Percentiles rank a stretch among this genome's conserved stretches.
phyloP scores from a whole-genome alignment of 345 rosid genomes.

The Cardamine chenopodiifolia region DNA sequence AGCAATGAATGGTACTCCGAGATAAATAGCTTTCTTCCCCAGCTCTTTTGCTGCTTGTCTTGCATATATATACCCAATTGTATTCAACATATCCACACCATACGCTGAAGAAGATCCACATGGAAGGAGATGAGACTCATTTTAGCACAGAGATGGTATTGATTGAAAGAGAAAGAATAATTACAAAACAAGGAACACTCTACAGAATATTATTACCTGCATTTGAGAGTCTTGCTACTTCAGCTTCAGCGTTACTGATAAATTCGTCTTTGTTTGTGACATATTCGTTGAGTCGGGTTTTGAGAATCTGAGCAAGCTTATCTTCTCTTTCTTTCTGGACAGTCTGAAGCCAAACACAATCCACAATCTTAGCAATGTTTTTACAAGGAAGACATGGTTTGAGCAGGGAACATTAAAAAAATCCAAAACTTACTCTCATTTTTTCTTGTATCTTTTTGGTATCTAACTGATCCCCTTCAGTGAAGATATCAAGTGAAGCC shows the following conservation, averaged over 20 bases:
- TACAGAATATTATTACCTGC: conserved; percentile 57
- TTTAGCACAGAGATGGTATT: not conserved
- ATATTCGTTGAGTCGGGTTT: conserved; percentile 73
- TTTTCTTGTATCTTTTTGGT: conserved; percentile 84
- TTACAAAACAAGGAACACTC: not conserved
- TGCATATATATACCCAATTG: conserved; percentile 83
- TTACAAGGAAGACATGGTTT: not conserved
- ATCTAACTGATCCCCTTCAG: conserved; percentile 85
- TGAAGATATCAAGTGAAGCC: conserved; percentile 91
- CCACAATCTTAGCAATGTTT: conserved; percentile 19
- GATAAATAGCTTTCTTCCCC: conserved; percentile 73
- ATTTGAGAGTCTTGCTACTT: conserved; percentile 76
- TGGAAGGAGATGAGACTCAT: not conserved
- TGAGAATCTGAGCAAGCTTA: conserved; percentile 71
- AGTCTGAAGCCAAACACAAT: conserved; percentile 51
- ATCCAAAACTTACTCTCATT: conserved; percentile 63
- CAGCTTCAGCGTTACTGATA: conserved; percentile 67
- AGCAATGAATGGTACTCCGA: conserved; percentile 88
- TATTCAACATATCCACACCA: conserved; percentile 91
- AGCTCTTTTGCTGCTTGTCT: conserved; percentile 96
- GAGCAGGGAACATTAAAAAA: not conserved
- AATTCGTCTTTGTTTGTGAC: conserved; percentile 82
- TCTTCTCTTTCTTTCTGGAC: conserved; percentile 98
- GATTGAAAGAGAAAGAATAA: not conserved
- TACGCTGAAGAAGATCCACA: conserved; percentile 60